Conservation (phyloP, 176 grass and related monocot species). For the Rhynchospora breviuscula region DNA sequence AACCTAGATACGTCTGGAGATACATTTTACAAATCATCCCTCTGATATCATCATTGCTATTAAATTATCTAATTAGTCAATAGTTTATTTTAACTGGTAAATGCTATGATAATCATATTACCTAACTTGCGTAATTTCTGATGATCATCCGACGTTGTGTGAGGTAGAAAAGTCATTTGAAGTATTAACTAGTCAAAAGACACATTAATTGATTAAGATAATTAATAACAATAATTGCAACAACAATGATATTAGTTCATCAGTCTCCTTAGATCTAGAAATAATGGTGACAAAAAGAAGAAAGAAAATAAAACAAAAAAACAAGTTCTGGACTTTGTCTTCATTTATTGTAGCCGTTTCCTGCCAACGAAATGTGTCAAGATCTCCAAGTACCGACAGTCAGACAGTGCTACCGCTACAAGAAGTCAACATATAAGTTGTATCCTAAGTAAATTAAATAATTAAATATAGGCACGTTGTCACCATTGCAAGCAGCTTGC, state of each 20-base stretch:
- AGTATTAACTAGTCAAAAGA: too few relatives aligned
- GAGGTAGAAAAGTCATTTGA: too few relatives aligned
- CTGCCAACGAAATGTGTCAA: constrained; percentile 9
- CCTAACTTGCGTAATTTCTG: too few relatives aligned
- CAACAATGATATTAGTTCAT: not conserved
- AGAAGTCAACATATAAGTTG: not conserved
- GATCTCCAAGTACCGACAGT: not conserved
- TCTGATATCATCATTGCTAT: too few relatives aligned
- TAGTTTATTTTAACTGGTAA: too few relatives aligned
- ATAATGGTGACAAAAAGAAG: not conserved
- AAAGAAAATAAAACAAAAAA: not conserved
- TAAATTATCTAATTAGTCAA: too few relatives aligned
- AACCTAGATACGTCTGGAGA: too few relatives aligned
- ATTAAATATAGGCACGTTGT: not conserved
- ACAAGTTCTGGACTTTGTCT: not conserved
- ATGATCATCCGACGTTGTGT: too few relatives aligned
- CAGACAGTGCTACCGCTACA: not conserved
- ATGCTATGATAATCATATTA: too few relatives aligned
- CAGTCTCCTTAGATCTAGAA: not conserved
- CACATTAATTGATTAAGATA: too few relatives aligned
- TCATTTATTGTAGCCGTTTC: constrained; percentile 13
- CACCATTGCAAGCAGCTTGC: not conserved
- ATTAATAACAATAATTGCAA: too few relatives aligned
- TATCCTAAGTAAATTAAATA: not conserved
- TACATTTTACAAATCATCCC: too few relatives aligned